phyloP scores from a whole-genome alignment of 352 stramenopile genomes.

The Lagenidium sp. region DNA sequence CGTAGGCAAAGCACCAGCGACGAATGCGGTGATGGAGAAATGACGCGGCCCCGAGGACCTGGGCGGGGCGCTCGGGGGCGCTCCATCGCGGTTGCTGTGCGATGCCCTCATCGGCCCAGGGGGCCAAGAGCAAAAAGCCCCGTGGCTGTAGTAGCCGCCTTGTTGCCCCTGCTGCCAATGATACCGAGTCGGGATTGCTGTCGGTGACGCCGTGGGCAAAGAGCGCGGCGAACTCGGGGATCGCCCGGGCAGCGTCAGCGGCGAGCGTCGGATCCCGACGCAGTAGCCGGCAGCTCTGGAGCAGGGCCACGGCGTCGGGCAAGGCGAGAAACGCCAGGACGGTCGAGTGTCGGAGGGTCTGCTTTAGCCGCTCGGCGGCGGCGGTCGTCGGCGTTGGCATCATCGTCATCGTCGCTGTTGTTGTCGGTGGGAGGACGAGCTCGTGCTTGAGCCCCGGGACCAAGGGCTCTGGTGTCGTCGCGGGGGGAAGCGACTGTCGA shows the following conservation, averaged over 20 bases:
- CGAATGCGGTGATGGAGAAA: conserved; percentile 14
- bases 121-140: conserved; percentile 1
- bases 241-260: neutral
- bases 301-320: conserved; percentile 2
- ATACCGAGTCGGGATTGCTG: neutral
- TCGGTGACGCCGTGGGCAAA: neutral
- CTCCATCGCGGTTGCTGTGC: neutral
- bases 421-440: too few species aligned
- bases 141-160: too few species aligned
- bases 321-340: conserved; percentile 8
- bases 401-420: too few species aligned
- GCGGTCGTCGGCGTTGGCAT: too few species aligned
- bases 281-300: conserved; percentile 5
- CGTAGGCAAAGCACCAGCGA: conserved; percentile 16
- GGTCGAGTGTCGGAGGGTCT: too few species aligned
- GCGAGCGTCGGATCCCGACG: conserved; percentile 1
- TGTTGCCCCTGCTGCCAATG: neutral
- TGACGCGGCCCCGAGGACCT: conserved; percentile 5
- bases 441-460: too few species aligned
- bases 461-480: too few species aligned
- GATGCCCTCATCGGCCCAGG: neutral
- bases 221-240: conserved; percentile 5
- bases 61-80: neutral
- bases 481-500: too few species aligned
- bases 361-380: too few species aligned